Evolutionary conservation across 768 basidiomycete species (phyloP).

Genomic region (Phaffia australis): DNA sequence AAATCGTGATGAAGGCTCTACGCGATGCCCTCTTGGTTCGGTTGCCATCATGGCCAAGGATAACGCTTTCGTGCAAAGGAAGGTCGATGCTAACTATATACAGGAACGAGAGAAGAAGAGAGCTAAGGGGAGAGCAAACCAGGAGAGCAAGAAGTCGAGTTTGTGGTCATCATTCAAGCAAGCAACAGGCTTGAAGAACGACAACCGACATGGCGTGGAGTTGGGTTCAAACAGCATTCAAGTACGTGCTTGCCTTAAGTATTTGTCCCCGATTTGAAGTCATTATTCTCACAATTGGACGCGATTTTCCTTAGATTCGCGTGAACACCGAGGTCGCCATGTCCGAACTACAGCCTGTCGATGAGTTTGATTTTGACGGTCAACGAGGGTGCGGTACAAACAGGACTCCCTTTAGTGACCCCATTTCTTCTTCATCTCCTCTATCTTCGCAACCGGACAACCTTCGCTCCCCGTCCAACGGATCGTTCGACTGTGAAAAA

Average conservation of each 20-base stretch:
- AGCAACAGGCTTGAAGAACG: neutral
- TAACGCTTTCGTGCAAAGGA: constrained; percentile 2
- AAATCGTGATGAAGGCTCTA: neutral
- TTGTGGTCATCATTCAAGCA: neutral
- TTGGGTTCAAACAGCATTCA: constrained; percentile 16
- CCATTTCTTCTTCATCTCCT: too few relatives aligned
- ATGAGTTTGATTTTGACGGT: too few relatives aligned
- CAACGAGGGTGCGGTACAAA: too few relatives aligned
- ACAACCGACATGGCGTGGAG: neutral
- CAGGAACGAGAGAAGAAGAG: constrained; percentile 12
- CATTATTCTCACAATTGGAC: neutral
- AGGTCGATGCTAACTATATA: constrained; percentile 2
- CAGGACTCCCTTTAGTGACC: too few relatives aligned
- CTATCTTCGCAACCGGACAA: too few relatives aligned
- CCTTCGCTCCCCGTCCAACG: too few relatives aligned
- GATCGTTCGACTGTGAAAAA: too few relatives aligned
- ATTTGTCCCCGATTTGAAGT: neutral
- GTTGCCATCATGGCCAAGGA: constrained; percentile 7
- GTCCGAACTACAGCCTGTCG: neutral
- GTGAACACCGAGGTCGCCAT: constrained; percentile 17
- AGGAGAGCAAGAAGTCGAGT: constrained; percentile 1
- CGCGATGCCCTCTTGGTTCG: neutral
- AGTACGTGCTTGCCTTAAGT: neutral
- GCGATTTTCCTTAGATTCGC: neutral
- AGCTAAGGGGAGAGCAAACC: constrained; percentile 5